phyloP scores from a whole-genome alignment of 2,329 filamentous ascomycete genomes.

The Exserohilum turcica region DNA sequence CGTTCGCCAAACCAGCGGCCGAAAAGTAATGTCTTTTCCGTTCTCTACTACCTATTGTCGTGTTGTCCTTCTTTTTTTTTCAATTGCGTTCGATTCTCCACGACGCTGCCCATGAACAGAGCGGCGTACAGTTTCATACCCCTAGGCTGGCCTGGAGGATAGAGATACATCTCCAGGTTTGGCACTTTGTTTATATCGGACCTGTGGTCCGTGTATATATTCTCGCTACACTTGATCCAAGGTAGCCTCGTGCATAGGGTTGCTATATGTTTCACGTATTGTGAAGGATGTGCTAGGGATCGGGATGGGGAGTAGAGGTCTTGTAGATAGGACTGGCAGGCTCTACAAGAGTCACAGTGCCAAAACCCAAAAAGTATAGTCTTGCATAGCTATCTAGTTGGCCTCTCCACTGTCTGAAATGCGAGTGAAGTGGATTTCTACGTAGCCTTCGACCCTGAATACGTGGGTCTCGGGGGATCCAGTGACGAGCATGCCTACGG shows the following conservation, averaged over 20 bases:
- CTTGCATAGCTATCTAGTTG: neutral
- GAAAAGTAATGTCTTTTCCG: slow-evolving; percentile 29
- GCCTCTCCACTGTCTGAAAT: neutral
- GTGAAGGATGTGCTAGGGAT: neutral
- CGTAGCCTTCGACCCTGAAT: too few relatives aligned
- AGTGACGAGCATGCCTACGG: too few relatives aligned
- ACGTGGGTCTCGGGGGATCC: too few relatives aligned
- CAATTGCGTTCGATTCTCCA: slow-evolving; percentile 14
- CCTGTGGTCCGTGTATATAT: slow-evolving; percentile 22
- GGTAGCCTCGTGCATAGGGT: slow-evolving; percentile 23
- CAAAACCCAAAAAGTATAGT: slow-evolving; percentile 20
- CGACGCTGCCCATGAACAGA: slow-evolving; percentile 20
- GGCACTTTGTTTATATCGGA: slow-evolving; percentile 14
- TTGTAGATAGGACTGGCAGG: slow-evolving; percentile 6
- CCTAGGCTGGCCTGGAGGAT: slow-evolving; percentile 8
- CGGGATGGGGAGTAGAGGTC: slow-evolving; percentile 5
- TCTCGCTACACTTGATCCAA: slow-evolving; percentile 3
- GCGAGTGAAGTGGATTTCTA: neutral
- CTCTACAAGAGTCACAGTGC: slow-evolving; percentile 9
- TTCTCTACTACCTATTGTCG: slow-evolving; percentile 9
- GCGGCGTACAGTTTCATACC: slow-evolving; percentile 24
- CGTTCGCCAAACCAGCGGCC: slow-evolving; percentile 16
- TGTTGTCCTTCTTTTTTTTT: slow-evolving; percentile 3
- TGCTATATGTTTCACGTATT: slow-evolving; percentile 24
- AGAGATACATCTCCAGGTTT: slow-evolving; percentile 8